Evolutionary conservation across 1,139 yeast species (phyloP).

Genomic region (Sugiyamaella japonica): DNA sequence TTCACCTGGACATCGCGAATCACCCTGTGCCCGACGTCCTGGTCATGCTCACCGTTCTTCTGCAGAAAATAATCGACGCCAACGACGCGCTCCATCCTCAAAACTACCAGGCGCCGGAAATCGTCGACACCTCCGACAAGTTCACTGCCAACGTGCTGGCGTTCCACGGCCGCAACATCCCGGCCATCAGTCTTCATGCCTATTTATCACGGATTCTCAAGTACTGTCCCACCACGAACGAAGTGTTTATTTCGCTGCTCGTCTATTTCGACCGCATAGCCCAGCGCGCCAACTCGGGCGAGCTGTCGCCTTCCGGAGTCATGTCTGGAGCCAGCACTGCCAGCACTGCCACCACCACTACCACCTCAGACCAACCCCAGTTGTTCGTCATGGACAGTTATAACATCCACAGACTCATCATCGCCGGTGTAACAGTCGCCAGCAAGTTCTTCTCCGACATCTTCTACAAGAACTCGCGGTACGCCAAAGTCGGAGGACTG

Average conservation of each 20-base stretch:
- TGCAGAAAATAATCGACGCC: constrained; percentile 87
- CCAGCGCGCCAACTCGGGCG: constrained; percentile 69
- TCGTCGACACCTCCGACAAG: constrained; percentile 19
- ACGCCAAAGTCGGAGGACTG: constrained; percentile 96
- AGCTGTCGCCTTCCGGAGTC: constrained; percentile 22
- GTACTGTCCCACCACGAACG: constrained; percentile 97
- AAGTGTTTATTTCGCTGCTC: constrained; percentile 82
- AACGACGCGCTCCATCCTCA: constrained; percentile 82
- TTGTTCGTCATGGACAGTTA: constrained; percentile 93
- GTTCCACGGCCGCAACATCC: constrained; percentile 93
- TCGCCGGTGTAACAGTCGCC: constrained; percentile 95
- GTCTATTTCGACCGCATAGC: constrained; percentile 96
- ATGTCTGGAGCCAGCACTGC: constrained; percentile 12
- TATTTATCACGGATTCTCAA: constrained; percentile 86
- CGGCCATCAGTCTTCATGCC: constrained; percentile 88
- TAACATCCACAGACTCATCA: constrained; percentile 89
- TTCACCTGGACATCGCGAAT: constrained; percentile 73
- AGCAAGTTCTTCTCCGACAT: constrained; percentile 95
- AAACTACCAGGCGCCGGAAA: constrained; percentile 49
- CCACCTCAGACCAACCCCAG: constrained; percentile 25
- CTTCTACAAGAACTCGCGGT: constrained; percentile 91
- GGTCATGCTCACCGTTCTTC: constrained; percentile 77
- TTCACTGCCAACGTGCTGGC: constrained; percentile 72
- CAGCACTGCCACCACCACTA: constrained; percentile 21
- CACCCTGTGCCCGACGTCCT: constrained; percentile 81